Evolutionary conservation across 169 alveolate genomes (phyloP).

Genomic region (Plasmodium ovale): DNA sequence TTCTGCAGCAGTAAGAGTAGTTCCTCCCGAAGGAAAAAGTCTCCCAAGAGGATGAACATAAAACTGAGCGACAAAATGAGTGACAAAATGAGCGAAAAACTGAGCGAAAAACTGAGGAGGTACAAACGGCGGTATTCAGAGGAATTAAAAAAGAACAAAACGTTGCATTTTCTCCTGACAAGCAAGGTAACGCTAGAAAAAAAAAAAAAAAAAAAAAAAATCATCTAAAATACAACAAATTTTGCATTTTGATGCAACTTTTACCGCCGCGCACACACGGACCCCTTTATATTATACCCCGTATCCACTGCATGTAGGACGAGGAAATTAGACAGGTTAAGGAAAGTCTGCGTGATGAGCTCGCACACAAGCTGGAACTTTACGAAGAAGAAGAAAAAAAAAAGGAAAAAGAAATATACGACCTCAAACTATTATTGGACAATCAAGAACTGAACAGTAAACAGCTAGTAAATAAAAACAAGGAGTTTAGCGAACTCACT

Average conservation of each 20-base stretch:
- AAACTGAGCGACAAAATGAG: too few species aligned
- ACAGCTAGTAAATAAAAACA: slow-evolving; percentile 6
- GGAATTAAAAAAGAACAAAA: slow-evolving; percentile 65
- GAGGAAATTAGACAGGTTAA: slow-evolving; percentile 36
- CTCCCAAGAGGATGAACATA: background rate
- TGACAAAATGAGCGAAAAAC: too few species aligned
- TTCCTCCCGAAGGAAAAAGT: background rate
- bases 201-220: slow-evolving; percentile 1
- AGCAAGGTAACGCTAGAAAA: slow-evolving; percentile 49
- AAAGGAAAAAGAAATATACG: slow-evolving; percentile 27
- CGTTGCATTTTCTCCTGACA: slow-evolving; percentile 57
- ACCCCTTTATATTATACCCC: background rate
- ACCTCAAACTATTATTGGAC: slow-evolving; percentile 28
- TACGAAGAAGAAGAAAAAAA: slow-evolving; percentile 30
- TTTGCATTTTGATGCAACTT: background rate
- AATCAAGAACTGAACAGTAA: slow-evolving; percentile 2
- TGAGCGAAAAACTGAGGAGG: slow-evolving; percentile 4
- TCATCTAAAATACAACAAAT: background rate
- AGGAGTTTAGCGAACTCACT: slow-evolving; percentile 19
- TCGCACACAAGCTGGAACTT: background rate
- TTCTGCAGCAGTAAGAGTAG: background rate
- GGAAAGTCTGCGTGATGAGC: background rate
- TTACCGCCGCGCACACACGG: background rate
- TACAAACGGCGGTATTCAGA: slow-evolving; percentile 23
- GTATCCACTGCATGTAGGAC: slow-evolving; percentile 36